Evolutionary conservation across 192 early-diverging fungal species (phyloP).

Genomic region (Linnemannia zychae): DNA sequence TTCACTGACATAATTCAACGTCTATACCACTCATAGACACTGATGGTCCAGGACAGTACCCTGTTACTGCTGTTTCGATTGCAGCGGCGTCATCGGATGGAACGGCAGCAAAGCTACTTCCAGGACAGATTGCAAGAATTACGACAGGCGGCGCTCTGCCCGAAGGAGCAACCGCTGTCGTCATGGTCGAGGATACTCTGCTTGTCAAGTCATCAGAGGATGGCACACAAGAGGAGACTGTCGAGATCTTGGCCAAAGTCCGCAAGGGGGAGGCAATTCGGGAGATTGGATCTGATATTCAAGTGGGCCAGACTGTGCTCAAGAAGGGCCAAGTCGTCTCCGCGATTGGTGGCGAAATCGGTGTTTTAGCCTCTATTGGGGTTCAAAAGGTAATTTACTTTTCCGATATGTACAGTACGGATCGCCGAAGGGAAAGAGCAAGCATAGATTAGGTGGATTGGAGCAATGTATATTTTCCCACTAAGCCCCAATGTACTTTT

Average conservation of each 20-base stretch:
- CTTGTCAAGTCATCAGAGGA: conserved; percentile 70
- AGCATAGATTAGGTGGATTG: neutral
- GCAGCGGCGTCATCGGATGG: conserved; percentile 62
- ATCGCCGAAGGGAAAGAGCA: neutral
- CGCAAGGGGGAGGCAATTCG: conserved; percentile 79
- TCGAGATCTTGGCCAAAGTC: conserved; percentile 61
- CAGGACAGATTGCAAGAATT: conserved; percentile 80
- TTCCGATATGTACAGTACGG: neutral
- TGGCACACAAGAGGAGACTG: conserved; percentile 69
- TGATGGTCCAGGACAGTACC: conserved; percentile 86
- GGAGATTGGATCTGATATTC: conserved; percentile 82
- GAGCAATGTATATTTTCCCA: neutral
- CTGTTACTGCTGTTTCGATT: conserved; percentile 71
- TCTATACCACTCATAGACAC: conserved; percentile 53
- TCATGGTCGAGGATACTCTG: conserved; percentile 96
- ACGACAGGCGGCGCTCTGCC: conserved; percentile 93
- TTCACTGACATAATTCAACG: neutral
- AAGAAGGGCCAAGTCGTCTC: conserved; percentile 70
- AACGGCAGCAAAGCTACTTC: conserved; percentile 45
- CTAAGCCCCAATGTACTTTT: neutral
- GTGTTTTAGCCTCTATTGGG: conserved; percentile 85
- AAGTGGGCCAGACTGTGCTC: conserved; percentile 72
- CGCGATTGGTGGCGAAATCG: conserved; percentile 87
- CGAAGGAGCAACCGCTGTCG: conserved; percentile 86
- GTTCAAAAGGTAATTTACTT: conserved; percentile 66